These are phyloP conservation scores for Kalmusia sp. DNA, from an alignment of 2,329 filamentous ascomycete species.

Conservation along the genomic window DNA sequence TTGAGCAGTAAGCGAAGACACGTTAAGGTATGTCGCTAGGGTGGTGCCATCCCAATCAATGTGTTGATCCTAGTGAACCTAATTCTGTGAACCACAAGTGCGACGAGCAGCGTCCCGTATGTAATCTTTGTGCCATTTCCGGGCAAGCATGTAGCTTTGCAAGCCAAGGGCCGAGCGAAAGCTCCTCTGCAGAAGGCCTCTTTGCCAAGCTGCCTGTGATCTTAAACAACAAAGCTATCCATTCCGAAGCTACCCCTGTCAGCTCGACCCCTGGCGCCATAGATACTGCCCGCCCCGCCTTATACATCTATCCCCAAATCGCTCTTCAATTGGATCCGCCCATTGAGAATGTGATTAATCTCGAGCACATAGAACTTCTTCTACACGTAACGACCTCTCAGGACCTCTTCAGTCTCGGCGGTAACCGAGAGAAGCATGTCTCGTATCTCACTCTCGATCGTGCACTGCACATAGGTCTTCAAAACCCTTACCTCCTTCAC, in stretches of 20 bases:
- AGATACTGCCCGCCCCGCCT: neutral
- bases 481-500: conserved; percentile 46
- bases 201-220: neutral
- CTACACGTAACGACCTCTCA: conserved; percentile 33
- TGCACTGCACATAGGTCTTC: conserved; percentile 28
- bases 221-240: neutral
- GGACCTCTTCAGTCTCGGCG: conserved; percentile 33
- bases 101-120: conserved; percentile 26
- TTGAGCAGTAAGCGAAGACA: conserved; percentile 25
- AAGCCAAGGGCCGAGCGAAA: neutral
- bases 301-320: neutral
- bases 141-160: conserved; percentile 23
- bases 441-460: conserved; percentile 19
- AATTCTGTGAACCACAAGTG: conserved; percentile 17
- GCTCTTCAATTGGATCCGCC: neutral
- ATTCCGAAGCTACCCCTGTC: neutral
- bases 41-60: neutral
- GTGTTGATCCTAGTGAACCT: neutral
- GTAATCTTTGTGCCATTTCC: conserved; percentile 24
- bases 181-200: neutral
- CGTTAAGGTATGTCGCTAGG: conserved; percentile 19
- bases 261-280: neutral
- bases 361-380: conserved; percentile 46
- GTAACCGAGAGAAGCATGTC: conserved; percentile 20
- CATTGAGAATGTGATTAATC: conserved; percentile 32